Conservation (phyloP, 768 basidiomycete genomes). For the Mycena alexandri region DNA sequence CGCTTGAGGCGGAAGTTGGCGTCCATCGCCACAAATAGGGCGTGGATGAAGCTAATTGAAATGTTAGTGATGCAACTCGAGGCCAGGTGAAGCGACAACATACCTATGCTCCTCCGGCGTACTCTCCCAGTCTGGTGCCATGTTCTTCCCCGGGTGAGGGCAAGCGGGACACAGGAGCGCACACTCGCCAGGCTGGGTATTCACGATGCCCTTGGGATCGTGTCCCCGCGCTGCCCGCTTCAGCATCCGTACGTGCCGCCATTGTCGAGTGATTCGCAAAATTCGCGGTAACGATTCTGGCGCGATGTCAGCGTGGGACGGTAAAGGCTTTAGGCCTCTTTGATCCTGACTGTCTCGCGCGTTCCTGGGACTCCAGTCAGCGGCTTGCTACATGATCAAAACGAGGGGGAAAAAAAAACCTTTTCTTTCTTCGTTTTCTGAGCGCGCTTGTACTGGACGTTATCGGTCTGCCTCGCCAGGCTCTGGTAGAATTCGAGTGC, state of each 20-base stretch:
- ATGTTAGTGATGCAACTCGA: too few relatives aligned
- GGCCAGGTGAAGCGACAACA: neutral
- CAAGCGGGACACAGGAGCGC: conserved; percentile 37
- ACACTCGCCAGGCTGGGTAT: conserved; percentile 38
- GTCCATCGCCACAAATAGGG: conserved; percentile 37
- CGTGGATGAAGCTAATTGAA: conserved; percentile 31
- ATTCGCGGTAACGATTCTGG: conserved; percentile 39
- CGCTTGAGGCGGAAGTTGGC: conserved; percentile 41
- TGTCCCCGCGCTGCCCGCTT: conserved; percentile 39
- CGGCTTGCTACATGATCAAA: too few relatives aligned
- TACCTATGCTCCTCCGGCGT: conserved; percentile 5
- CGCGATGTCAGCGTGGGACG: conserved; percentile 26
- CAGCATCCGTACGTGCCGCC: conserved; percentile 3
- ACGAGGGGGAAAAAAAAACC: too few relatives aligned
- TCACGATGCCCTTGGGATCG: conserved; percentile 33
- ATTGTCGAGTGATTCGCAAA: conserved; percentile 39
- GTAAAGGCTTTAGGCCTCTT: neutral
- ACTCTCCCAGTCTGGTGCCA: conserved; percentile 40
- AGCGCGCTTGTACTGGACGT: too few relatives aligned
- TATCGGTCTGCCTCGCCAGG: too few relatives aligned
- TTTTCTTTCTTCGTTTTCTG: too few relatives aligned
- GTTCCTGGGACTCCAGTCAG: too few relatives aligned
- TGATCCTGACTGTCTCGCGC: too few relatives aligned
- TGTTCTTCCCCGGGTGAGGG: conserved; percentile 44
- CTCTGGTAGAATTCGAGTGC: too few relatives aligned